Conservation (phyloP, 2,329 filamentous ascomycete genomes). For the Xylariaceae sp. region DNA sequence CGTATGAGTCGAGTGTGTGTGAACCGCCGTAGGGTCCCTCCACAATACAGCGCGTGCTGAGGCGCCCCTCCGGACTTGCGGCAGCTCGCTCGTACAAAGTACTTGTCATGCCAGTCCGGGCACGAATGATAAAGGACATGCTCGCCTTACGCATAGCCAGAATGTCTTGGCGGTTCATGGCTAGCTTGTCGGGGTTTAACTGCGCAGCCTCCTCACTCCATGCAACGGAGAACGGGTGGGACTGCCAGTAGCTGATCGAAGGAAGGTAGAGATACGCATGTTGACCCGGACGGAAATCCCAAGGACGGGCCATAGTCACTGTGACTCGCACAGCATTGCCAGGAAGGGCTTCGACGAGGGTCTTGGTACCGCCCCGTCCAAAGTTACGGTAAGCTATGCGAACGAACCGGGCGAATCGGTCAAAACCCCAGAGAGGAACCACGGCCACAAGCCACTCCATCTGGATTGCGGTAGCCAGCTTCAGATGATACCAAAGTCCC, state of each 20-base stretch:
- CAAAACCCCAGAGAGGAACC: slow-evolving; percentile 61
- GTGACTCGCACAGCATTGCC: slow-evolving; percentile 71
- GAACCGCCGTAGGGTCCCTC: slow-evolving; percentile 75
- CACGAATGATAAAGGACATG: slow-evolving; percentile 68
- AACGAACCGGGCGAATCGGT: slow-evolving; percentile 56
- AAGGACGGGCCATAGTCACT: slow-evolving; percentile 69
- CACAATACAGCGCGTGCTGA: slow-evolving; percentile 60
- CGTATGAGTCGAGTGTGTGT: slow-evolving; percentile 68
- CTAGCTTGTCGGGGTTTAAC: slow-evolving; percentile 48
- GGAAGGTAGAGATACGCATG: slow-evolving; percentile 79
- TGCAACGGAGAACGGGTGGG: slow-evolving; percentile 73
- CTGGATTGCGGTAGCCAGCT: slow-evolving; percentile 51
- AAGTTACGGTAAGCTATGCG: slow-evolving; percentile 62
- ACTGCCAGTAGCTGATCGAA: slow-evolving; percentile 64
- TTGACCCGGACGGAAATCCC: slow-evolving; percentile 68
- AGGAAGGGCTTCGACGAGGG: slow-evolving; percentile 68
- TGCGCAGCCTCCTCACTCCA: slow-evolving; percentile 65
- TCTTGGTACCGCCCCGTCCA: slow-evolving; percentile 60
- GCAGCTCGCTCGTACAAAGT: slow-evolving; percentile 63
- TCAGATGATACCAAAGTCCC: slow-evolving; percentile 62
- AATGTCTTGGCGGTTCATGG: slow-evolving; percentile 55
- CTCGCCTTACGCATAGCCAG: slow-evolving; percentile 55
- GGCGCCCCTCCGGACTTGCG: slow-evolving; percentile 53
- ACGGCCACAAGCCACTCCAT: slow-evolving; percentile 56
- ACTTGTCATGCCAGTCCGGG: slow-evolving; percentile 67